Base-by-base conservation (phyloP, 2,329 filamentous ascomycete genomes). In the Kalaharituber pfeilii region DNA sequence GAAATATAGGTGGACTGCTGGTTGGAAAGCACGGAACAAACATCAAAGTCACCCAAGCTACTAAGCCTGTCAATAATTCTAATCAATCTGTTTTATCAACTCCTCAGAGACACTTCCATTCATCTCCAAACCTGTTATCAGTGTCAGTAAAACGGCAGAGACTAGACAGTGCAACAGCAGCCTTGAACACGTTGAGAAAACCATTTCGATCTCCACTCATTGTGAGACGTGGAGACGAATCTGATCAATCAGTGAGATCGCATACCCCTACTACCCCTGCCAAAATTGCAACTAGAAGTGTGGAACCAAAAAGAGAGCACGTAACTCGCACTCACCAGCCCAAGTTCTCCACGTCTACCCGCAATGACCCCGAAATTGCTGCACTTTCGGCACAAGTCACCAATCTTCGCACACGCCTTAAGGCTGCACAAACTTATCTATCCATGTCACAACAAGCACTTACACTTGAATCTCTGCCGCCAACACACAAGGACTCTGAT, bases 361-460 rank as follows among this genome's bases (percentile, higher is more conserved):
- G 13, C 20, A 15, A 45, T 22, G 52, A 59, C 51, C 57, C 57
- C 15, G 58, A 59, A 29, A n/a, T 60, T 27, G 24, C 53, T 15
- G 51, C 51, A 1, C 42, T 60, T 6, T 56, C 55, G 36, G 57
- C 52, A 30, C 52, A 57, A 13, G 55, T 55, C 13, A 57, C 55
- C 26, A 18, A 28, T 45, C 44, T 60, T 24, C 55, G 54, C 27
- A 42, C 49, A 8, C 49, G 49, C 2, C 53, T 60, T 24, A 55
- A 56, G 28, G 54, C 50, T 15, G 59, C 62, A 42, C 59, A 61
- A 39, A 53, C 57, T 7, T 51, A 51, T 4, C 49, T 63, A 4
- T 59, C 59, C 15, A 62, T 58, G 27, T 55, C 57, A 4, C 53
- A 58, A 20, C 62, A 63, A 26, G 62, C 62, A n/a, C n/a, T 62